Evolutionary conservation across 2,329 filamentous ascomycete genomes (phyloP), one percentile per base, ranked within the genome.

Genomic region (Fusarium illudens): DNA sequence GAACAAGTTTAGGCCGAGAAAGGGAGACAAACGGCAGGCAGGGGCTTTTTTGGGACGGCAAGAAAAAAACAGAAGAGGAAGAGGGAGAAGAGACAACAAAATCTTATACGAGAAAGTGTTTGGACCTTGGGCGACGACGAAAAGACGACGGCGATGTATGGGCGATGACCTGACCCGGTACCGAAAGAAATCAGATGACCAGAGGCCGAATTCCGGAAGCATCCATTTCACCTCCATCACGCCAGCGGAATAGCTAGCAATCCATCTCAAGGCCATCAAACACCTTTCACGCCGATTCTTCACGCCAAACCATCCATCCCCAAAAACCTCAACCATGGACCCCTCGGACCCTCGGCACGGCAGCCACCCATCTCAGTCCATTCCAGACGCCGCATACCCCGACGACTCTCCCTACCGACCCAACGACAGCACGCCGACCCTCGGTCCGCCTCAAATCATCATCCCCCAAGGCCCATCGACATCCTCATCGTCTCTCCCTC

Each of bases 311-410:
- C 13, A 13, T 13, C 15, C 19, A 20, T 54, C 30, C n/a, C 22
- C 39, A 44, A 44, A 44, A 49, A 32, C 17, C 22, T 56, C 29
- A 42, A 17, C 34, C 46, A 75, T 74, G 71, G 62, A 71, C 50
- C 56, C 58, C n/a, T 66, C 56, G 54, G 60, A 68, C 29, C 11
- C 58, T 29, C 62, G 48, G 7, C 58, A 66, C 52, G 57, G 62
- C 58, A 66, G 55, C 30, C 74, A 76, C 48, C 75, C 75, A 9
- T 76, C 75, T 20, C 62, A 75, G 25, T 73, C 74, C 15, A 77
- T 76, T 25, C 75, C 70, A 50, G 65, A 76, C 25, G 73, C 75
- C 49, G 75, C 75, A 34, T 77, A 76, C 39, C 75, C 75, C 4
- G 71, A 76, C 36, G 75, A 76, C 53, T 68, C 75, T n/a, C 62